Evolutionary conservation across 2,329 filamentous ascomycete species (phyloP), one percentile per base, ranked within the genome.

Genomic region (Chrysosporium queenslandicum): DNA sequence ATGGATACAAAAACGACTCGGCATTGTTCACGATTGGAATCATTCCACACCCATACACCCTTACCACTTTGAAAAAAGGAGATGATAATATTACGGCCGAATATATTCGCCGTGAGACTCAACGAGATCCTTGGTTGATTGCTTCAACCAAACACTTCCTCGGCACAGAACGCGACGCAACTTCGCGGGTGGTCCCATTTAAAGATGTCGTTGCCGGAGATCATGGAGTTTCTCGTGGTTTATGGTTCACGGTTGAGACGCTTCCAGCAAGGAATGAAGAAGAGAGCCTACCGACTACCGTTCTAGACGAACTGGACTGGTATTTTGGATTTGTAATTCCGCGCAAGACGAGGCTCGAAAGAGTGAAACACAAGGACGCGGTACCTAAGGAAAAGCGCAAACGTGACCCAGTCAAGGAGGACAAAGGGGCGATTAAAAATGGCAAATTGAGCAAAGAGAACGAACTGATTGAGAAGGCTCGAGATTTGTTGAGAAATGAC

Each of bases 21-120:
- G 75, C 74, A 1, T 65, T 85, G 14, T 97, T 89, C 71, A 88
- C 85, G 2, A 86, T 98, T 57, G 89, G 85, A 54, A 86, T 83
- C 0, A 84, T 97, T 11, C 91, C 91, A 0, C 92, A 98, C 65
- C 92, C 92, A 0, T 94, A 89, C 73, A 96, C 90, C 1, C 75
- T 88, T 39, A 78, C 82, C 50, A 79, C 81, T 11, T 73, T 97
- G 16, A 76, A 81, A 54, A 77, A 81, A 53, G 71, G 73, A 49
- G 71, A 79, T 37, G 75, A 80, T 2, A 71, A 76, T 1, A 72
- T 87, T 46, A 83, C 83, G 45, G 69, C 83, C 1, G 67, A 74
- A 6, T 85, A 81, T 72, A 78, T 90, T 56, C 79, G 84, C 42
- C 77, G 82, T 53, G 72, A 84, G 51, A 82, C 85, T 0, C 70